Evolutionary conservation across 139 green algal genomes (phyloP), one percentile per base, ranked within the genome.

Genomic region (Chara braunii): DNA sequence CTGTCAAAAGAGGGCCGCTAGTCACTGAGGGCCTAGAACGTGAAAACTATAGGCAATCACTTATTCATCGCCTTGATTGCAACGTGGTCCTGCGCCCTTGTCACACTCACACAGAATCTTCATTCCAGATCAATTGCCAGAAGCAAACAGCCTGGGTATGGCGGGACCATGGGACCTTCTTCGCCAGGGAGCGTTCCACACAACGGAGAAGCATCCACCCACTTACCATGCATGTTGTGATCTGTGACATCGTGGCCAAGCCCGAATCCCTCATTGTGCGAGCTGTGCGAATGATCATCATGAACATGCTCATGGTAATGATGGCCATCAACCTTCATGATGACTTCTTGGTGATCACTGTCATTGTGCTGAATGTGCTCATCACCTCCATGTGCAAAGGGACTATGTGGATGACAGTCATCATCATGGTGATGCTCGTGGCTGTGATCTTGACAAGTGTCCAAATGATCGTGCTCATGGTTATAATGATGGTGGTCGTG

Each of bases 151-250:
- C n/a, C n/a, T n/a, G n/a, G n/a, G n/a, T n/a, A n/a, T n/a, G n/a
- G n/a, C n/a, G n/a, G n/a, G n/a, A n/a, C n/a, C n/a, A n/a, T n/a
- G n/a, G n/a, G n/a, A n/a, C n/a, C n/a, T n/a, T n/a, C n/a, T n/a
- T n/a, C n/a, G n/a, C n/a, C n/a, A n/a, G n/a, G n/a, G n/a, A n/a
- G n/a, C n/a, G n/a, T n/a, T n/a, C n/a, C n/a, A n/a, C n/a, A n/a
- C n/a, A n/a, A n/a, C n/a, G n/a, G n/a, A n/a, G n/a, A n/a, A n/a
- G n/a, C n/a, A n/a, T n/a, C n/a, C n/a, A n/a, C n/a, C n/a, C n/a
- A n/a, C 57, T 7, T 18, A 72, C 63, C 63, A 40, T 61, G 70
- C 70, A 78, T 78, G 58, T 78, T 78, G 48, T 77, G 70, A 52
- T 78, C 68, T 31, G 61, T 32, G 24, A 67, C 50, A 11, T 50